phyloP scores from a whole-genome alignment of 1,139 yeast genomes.

The Yamadazyma dushanensis region DNA sequence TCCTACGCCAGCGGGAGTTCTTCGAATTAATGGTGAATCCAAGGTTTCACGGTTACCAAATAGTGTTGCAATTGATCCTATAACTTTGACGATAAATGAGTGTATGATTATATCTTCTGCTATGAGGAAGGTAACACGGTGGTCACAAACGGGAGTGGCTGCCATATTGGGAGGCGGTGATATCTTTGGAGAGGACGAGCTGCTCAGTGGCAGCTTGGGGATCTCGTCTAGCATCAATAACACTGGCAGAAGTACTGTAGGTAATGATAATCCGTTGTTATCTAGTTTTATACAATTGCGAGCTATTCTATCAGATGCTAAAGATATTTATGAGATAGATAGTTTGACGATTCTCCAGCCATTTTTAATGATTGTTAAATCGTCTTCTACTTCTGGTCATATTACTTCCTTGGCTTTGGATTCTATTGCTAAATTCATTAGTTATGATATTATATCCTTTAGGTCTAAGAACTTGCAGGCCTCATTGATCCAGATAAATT shows the following conservation, averaged over 20 bases:
- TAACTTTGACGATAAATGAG: conserved; percentile 83
- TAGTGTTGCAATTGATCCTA: conserved; percentile 62
- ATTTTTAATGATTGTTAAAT: conserved; percentile 79
- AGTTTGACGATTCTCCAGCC: conserved; percentile 80
- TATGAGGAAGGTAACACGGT: conserved; percentile 83
- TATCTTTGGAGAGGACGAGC: conserved; percentile 37
- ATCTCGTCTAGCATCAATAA: conserved; percentile 20
- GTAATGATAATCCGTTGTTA: conserved; percentile 61
- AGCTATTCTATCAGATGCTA: conserved; percentile 61
- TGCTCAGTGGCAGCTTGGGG: conserved; percentile 27
- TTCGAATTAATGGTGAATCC: conserved; percentile 1
- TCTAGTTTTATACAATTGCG: conserved; percentile 81
- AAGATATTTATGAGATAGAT: conserved; percentile 59
- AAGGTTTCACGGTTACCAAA: neutral
- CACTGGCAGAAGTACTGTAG: conserved; percentile 14
- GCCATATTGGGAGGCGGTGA: conserved; percentile 72
- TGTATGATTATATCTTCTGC: conserved; percentile 85
- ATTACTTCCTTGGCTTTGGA: conserved; percentile 82
- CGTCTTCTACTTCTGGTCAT: conserved; percentile 81
- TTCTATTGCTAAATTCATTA: conserved; percentile 70
- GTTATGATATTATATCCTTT: conserved; percentile 56
- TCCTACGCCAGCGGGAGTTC: conserved; percentile 12
- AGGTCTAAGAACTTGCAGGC: conserved; percentile 46
- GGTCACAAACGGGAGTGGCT: conserved; percentile 85
- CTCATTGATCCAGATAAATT: conserved; percentile 59